phyloP scores from a whole-genome alignment of 108 stramenopile species.

The Epithemia pelagica region DNA sequence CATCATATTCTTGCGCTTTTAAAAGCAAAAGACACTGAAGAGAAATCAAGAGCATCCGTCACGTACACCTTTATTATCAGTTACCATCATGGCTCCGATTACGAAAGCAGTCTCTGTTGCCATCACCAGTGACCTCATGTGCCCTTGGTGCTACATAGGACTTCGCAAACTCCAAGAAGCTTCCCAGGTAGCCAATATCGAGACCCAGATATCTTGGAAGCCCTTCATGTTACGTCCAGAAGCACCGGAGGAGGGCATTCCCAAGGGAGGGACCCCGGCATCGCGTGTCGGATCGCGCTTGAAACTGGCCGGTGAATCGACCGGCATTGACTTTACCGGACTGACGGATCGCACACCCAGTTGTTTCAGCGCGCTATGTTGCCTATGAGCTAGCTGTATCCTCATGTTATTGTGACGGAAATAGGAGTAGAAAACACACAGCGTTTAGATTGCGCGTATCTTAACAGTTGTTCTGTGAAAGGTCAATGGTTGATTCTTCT shows the following conservation, averaged over 20 bases:
- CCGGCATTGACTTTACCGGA: slow-evolving; percentile 17
- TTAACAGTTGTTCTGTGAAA: no score
- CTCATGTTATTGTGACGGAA: no score
- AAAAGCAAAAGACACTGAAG: no score
- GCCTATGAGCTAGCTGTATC: no score
- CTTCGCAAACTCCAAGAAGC: slow-evolving; percentile 10
- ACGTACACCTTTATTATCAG: neutral
- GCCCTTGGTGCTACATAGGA: slow-evolving; percentile 15
- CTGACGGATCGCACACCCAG: slow-evolving; percentile 14
- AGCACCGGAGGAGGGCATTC: slow-evolving; percentile 6
- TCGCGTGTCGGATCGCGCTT: slow-evolving; percentile 9
- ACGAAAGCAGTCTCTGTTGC: neutral
- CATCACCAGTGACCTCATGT: slow-evolving; percentile 14
- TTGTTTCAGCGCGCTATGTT: no score
- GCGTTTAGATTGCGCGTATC: no score
- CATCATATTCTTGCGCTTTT: no score
- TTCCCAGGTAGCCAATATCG: slow-evolving; percentile 3
- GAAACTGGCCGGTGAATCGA: slow-evolving; percentile 11
- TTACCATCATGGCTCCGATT: neutral
- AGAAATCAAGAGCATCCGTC: no score
- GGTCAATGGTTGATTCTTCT: no score
- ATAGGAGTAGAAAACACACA: no score
- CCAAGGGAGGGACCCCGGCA: slow-evolving; percentile 1
- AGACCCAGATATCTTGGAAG: slow-evolving; percentile 9
- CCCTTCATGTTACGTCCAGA: slow-evolving; percentile 15